These are phyloP conservation scores for Gracilariopsis chorda DNA, from an alignment of 23 red algal species.

Conservation along the genomic window DNA sequence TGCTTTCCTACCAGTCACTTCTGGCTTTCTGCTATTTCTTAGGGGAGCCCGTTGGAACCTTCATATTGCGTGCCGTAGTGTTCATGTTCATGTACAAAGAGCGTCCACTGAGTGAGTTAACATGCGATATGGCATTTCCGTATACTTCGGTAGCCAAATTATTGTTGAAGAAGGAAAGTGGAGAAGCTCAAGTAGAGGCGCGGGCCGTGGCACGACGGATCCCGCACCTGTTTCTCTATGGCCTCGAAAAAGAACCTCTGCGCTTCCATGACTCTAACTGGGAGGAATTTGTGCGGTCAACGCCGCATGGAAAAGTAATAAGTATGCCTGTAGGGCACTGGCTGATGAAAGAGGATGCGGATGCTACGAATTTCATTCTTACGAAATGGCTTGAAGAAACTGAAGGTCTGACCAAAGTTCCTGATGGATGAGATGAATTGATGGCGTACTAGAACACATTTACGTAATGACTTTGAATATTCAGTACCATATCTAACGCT, in stretches of 20 bases:
- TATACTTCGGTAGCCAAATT: not conserved
- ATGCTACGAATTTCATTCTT: not conserved
- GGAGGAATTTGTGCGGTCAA: constrained; percentile 13
- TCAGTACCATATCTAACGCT: too few relatives aligned
- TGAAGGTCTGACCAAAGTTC: too few relatives aligned
- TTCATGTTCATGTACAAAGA: not conserved
- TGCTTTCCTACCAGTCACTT: constrained; percentile 15
- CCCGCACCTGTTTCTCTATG: constrained; percentile 30
- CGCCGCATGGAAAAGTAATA: not conserved
- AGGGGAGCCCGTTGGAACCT: constrained; percentile 18
- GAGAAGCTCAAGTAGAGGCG: not conserved
- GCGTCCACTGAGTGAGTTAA: constrained; percentile 12
- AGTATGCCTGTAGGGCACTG: not conserved
- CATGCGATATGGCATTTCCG: constrained; percentile 1
- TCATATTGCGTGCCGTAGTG: not conserved
- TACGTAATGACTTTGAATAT: too few relatives aligned
- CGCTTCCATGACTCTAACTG: constrained; percentile 15
- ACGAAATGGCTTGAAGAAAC: not conserved
- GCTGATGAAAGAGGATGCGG: not conserved
- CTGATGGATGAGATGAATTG: too few relatives aligned
- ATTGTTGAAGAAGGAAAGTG: not conserved
- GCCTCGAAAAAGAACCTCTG: constrained; percentile 1
- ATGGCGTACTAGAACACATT: too few relatives aligned
- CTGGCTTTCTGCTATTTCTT: not conserved
- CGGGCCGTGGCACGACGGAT: not conserved